Evolutionary conservation across 2,329 filamentous ascomycete genomes (phyloP).

Genomic region (Cordyceps militaris): DNA sequence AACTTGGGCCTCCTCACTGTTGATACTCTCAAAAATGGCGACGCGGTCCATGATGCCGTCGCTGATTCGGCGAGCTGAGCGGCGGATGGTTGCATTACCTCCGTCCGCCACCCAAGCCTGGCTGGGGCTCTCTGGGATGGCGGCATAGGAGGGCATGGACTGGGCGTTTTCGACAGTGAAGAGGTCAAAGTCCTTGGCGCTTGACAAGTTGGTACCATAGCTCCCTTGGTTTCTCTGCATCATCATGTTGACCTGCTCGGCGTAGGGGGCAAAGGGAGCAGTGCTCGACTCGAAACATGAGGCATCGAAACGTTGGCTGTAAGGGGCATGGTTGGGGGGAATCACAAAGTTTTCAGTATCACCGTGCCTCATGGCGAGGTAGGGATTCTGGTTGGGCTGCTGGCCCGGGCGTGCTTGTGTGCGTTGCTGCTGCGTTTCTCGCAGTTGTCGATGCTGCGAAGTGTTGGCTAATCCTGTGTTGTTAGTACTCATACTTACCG

Average conservation of each 20-base stretch:
- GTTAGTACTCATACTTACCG: conserved; percentile 50
- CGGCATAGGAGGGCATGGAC: conserved; percentile 44
- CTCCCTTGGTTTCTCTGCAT: conserved; percentile 41
- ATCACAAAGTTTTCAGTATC: conserved; percentile 49
- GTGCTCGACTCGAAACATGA: conserved; percentile 38
- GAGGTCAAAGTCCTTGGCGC: conserved; percentile 43
- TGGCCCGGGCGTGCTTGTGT: conserved; percentile 66
- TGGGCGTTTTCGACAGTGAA: conserved; percentile 40
- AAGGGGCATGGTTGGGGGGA: conserved; percentile 49
- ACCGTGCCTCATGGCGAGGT: conserved; percentile 26
- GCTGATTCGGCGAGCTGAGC: conserved; percentile 45
- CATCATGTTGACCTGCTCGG: conserved; percentile 35
- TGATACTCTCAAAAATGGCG: conserved; percentile 50
- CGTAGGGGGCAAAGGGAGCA: conserved; percentile 42
- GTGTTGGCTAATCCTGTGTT: conserved; percentile 46
- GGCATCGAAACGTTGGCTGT: conserved; percentile 45
- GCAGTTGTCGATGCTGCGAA: conserved; percentile 68
- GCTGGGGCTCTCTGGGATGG: conserved; percentile 41
- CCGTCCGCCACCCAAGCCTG: conserved; percentile 46
- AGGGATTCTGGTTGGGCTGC: conserved; percentile 17
- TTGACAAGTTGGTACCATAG: conserved; percentile 34
- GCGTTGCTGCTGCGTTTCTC: conserved; percentile 86
- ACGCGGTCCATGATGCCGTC: conserved; percentile 55
- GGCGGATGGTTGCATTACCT: conserved; percentile 36
- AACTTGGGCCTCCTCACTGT: conserved; percentile 37